A percentile compares a stretch with the other conserved stretches of the same genome.
Conservation (phyloP, 108 stramenopile species). For the Phaeodactylum tricornutum region DNA sequence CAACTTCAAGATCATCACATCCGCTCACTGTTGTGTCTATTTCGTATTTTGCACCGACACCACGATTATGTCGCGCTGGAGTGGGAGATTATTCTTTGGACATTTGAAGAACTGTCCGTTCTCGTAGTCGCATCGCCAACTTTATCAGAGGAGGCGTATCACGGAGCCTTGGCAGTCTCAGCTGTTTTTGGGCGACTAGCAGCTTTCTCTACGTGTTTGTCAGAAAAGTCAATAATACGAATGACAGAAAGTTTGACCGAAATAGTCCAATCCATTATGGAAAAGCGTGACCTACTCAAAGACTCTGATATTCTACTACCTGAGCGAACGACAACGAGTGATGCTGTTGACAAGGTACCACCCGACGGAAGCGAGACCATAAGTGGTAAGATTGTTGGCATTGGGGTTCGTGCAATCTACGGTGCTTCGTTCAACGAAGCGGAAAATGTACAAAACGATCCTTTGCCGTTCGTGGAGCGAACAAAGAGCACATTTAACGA, state of each 20-base stretch:
- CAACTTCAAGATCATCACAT: constrained; percentile 62
- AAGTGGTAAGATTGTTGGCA: constrained; percentile 64
- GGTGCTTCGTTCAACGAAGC: constrained; percentile 18
- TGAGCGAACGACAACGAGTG: background rate
- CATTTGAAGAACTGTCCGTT: constrained; percentile 64
- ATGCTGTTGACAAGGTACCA: background rate
- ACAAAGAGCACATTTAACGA: constrained; percentile 46
- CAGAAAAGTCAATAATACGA: constrained; percentile 28
- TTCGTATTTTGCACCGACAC: constrained; percentile 55
- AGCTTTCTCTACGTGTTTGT: constrained; percentile 63
- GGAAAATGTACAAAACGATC: constrained; percentile 9
- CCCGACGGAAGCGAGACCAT: constrained; percentile 23
- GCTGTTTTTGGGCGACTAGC: constrained; percentile 51
- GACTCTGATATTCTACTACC: background rate
- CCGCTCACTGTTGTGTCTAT: constrained; percentile 38
- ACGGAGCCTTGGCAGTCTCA: constrained; percentile 44
- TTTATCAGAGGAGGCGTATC: constrained; percentile 37
- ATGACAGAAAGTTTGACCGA: constrained; percentile 39
- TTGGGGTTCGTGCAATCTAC: constrained; percentile 66
- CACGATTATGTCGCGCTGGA: constrained; percentile 46
- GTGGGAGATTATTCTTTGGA: constrained; percentile 65
- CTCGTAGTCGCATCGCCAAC: constrained; percentile 56
- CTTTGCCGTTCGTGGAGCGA: too few relatives aligned
- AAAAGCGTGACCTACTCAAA: constrained; percentile 1
- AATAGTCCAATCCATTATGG: constrained; percentile 1